A percentile compares a stretch with the other conserved stretches of the same genome.
Evolutionary conservation across 495 filamentous ascomycete species (phyloP).

Genomic region (Penicillium egyptiacum): DNA sequence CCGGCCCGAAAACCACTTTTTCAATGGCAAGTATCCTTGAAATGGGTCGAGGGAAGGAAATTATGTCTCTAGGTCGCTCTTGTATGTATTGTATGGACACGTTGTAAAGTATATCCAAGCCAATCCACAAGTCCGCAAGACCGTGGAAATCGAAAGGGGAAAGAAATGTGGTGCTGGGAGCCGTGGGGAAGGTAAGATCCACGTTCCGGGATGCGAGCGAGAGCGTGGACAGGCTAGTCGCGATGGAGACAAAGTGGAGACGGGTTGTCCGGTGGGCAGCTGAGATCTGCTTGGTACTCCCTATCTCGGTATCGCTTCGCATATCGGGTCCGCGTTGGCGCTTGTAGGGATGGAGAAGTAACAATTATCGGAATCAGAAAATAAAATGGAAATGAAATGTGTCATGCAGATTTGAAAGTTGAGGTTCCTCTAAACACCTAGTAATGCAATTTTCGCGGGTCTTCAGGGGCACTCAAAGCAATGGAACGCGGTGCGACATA

Average conservation of each 20-base stretch:
- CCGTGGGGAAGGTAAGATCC: conserved; percentile 21
- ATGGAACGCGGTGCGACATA: not conserved
- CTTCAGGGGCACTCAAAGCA: not conserved
- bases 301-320: not conserved
- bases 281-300: not conserved
- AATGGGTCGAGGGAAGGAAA: not conserved
- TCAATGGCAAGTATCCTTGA: not conserved
- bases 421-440: conserved; percentile 6
- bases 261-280: conserved; percentile 9
- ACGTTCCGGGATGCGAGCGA: conserved; percentile 29
- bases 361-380: not conserved
- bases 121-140: not conserved
- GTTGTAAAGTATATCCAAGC: not conserved
- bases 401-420: conserved; percentile 1
- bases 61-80: not conserved
- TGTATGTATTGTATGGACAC: not conserved
- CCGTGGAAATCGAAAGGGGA: conserved; percentile 31
- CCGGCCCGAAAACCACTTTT: not conserved
- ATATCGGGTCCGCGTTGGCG: not conserved
- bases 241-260: conserved; percentile 8
- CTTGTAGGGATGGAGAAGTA: no score
- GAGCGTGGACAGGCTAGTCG: conserved; percentile 12
- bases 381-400: not conserved
- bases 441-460: conserved; percentile 6
- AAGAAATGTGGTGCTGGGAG: conserved; percentile 13